A percentile compares a stretch with the other conserved stretches of the same genome.
Conservation (phyloP, 371 early-diverging fungal genomes). For the Zychaea mexicana region DNA sequence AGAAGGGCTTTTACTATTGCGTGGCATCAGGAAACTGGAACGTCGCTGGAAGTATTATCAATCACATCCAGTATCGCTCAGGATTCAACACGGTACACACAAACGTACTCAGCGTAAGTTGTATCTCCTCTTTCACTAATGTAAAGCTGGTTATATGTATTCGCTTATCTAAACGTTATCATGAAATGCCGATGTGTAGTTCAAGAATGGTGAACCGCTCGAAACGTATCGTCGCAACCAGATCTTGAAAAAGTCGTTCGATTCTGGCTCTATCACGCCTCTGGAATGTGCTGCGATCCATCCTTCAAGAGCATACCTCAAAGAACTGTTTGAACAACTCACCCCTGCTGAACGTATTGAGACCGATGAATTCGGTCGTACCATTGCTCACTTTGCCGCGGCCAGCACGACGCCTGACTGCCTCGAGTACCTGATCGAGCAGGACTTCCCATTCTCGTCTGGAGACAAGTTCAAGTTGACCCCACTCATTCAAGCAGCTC, state of each 20-base stretch:
- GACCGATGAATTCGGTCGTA: conserved; percentile 49
- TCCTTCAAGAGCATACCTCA: conserved; percentile 40
- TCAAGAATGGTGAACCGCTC: conserved; percentile 19
- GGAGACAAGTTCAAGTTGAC: conserved; percentile 50
- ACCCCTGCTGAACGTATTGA: conserved; percentile 41
- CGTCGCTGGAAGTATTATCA: conserved; percentile 35
- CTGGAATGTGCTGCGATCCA: conserved; percentile 49
- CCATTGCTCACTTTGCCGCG: conserved; percentile 63
- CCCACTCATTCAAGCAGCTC: conserved; percentile 59
- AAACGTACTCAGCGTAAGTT: conserved; percentile 44
- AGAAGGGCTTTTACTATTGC: conserved; percentile 38
- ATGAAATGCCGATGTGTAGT: conserved; percentile 11
- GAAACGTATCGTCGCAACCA: conserved; percentile 43
- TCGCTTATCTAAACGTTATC: too few species aligned
- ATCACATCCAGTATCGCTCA: conserved; percentile 2
- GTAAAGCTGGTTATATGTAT: too few species aligned
- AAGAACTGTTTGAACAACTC: conserved; percentile 41
- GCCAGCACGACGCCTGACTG: conserved; percentile 52
- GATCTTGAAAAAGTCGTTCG: conserved; percentile 51
- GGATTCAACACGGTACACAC: conserved; percentile 54
- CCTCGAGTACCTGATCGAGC: conserved; percentile 44
- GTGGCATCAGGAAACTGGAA: conserved; percentile 44
- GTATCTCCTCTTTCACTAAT: neutral
- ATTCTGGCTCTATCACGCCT: conserved; percentile 43
- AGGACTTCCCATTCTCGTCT: conserved; percentile 28